Evolutionary conservation across 495 filamentous ascomycete species (phyloP).

Genomic region (Hypoxylon lenormandii): DNA sequence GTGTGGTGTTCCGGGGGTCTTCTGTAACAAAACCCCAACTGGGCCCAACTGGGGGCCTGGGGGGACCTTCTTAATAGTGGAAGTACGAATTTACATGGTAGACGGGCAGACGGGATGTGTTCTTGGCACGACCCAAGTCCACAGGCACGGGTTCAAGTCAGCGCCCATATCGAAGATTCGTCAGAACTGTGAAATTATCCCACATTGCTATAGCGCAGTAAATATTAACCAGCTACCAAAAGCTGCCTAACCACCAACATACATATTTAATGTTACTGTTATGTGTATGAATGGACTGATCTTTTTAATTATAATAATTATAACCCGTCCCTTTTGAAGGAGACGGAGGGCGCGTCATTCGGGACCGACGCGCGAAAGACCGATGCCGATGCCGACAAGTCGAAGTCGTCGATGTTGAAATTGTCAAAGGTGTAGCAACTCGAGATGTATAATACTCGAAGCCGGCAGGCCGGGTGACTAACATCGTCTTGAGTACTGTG

Average conservation of each 20-base stretch:
- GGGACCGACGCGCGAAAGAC: conserved; percentile 17
- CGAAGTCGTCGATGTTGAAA: not conserved
- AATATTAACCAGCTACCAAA: not conserved
- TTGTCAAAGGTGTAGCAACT: not conserved
- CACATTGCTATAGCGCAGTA: not conserved
- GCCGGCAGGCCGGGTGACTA: conserved; percentile 15
- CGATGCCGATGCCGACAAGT: not conserved
- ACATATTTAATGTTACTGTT: conserved; percentile 10
- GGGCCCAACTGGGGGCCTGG: no score
- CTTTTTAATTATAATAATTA: conserved; percentile 24
- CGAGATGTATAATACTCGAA: conserved; percentile 1
- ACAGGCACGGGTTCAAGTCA: conserved; percentile 49
- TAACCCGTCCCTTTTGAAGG: not conserved
- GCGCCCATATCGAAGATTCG: conserved; percentile 37
- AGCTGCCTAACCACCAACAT: conserved; percentile 3
- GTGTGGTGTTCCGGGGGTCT: conserved; percentile 35
- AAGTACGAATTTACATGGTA: no score
- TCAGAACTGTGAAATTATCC: conserved; percentile 26
- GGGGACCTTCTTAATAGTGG: no score
- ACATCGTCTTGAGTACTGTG: not conserved
- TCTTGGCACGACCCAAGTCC: conserved; percentile 48
- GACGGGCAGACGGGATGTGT: conserved; percentile 21
- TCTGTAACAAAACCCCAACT: not conserved
- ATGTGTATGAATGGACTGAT: conserved; percentile 1
- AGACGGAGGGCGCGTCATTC: conserved; percentile 18